phyloP scores from a whole-genome alignment of 2,329 filamentous ascomycete genomes.

The Colletotrichum destructivum region DNA sequence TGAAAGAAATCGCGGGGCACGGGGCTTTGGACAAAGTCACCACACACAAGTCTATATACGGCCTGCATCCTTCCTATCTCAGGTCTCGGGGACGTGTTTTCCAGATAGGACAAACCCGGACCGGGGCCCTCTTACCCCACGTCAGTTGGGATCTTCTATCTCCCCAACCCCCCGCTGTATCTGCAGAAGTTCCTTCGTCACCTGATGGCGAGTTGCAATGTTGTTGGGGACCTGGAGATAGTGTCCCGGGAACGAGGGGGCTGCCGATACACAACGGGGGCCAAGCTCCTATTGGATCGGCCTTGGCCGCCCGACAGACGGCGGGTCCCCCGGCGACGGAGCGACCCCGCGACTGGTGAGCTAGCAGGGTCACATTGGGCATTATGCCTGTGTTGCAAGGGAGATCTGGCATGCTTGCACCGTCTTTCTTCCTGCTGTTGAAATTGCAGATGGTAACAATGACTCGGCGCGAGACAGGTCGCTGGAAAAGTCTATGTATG shows the following conservation, averaged over 20 bases:
- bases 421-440: not conserved
- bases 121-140: slow-evolving; percentile 1
- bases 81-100: not conserved
- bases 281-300: slow-evolving; percentile 31
- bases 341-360: not conserved
- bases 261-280: slow-evolving; percentile 13
- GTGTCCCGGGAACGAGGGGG: slow-evolving; percentile 9
- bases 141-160: slow-evolving; percentile 2
- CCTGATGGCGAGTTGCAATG: slow-evolving; percentile 5
- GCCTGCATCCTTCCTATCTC: not conserved
- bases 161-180: not conserved
- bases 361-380: not conserved
- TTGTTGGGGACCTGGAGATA: slow-evolving; percentile 13
- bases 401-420: not conserved
- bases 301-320: slow-evolving; percentile 20
- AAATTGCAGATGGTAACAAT: not conserved
- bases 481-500: not conserved
- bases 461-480: not conserved
- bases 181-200: slow-evolving; percentile 10
- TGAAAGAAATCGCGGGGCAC: not conserved
- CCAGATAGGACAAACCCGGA: slow-evolving; percentile 7
- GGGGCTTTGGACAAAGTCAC: not conserved
- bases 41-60: slow-evolving; percentile 10
- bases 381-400: not conserved
- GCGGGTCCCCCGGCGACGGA: slow-evolving; percentile 17